Base-by-base conservation (phyloP, 331 rosid species). In the Prunus yedoensis region DNA sequence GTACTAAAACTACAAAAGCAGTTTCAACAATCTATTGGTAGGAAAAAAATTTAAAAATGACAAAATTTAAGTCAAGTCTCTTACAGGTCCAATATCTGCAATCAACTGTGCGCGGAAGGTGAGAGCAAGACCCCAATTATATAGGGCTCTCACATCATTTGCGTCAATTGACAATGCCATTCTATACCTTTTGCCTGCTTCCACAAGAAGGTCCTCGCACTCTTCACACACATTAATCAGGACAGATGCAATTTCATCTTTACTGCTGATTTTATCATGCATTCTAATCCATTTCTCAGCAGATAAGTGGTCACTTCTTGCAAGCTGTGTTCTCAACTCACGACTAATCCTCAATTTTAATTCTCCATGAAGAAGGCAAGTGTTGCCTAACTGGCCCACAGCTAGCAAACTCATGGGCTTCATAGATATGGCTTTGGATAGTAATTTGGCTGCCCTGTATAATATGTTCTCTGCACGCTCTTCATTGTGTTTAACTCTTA, bases 51-150 rank as follows among this genome's bases (percentile, higher is more conserved):
- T 38, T 10, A 41, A 27, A 16, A 49, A 56, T 62, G 52, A 66
- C 25, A 70, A 58, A 57, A 32, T 41, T 74, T 11, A 66, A 41
- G 69, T 54, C 59, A 54, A 70, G 66, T 74, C 38, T 79, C 93
- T 57, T 91, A 94, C 99, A 52, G 97, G 97, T 66, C 99, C 99
- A 76, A 94, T 89, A 73, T 94, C 97, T 16, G 97, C 87, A 59
- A 94, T 87, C 86, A 94, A 82, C 63, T 94, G 99, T 56, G 92
- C 99, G 56, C 99, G 96, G 80, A 92, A 90, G 70, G 91, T 88
- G 73, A 94, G 97, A 70, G 99, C 99, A 74, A 94, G 97, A 68
- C 99, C 99, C 99, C 99, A 94, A 61, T 94, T 94, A 85, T 94
- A 94, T n/a, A 94, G 83, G 23, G 99, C 92, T 74, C 97, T 82